Percentiles rank a stretch among this genome's conserved stretches.
These are phyloP conservation scores for Exophiala spinifera DNA, from an alignment of 2,329 filamentous ascomycete species.

Conservation along the genomic window DNA sequence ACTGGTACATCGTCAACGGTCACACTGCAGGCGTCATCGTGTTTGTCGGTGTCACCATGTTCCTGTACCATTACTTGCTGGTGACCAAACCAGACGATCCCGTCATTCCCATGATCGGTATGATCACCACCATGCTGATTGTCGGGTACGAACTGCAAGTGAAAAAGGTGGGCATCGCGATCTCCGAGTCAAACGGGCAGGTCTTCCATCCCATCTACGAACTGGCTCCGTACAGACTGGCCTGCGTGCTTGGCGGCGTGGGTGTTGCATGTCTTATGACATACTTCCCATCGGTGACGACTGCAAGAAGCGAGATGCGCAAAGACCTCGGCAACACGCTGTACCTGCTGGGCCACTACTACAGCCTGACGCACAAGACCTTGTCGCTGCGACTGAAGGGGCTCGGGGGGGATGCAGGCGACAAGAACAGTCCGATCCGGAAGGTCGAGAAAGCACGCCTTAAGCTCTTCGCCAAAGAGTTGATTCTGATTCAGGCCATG, in stretches of 20 bases:
- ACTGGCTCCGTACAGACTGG: slow-evolving; percentile 69
- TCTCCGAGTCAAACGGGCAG: slow-evolving; percentile 62
- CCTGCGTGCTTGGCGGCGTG: slow-evolving; percentile 64
- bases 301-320: slow-evolving; percentile 67
- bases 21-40: slow-evolving; percentile 64
- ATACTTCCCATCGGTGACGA: slow-evolving; percentile 69
- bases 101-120: slow-evolving; percentile 58
- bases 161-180: slow-evolving; percentile 58
- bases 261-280: slow-evolving; percentile 75
- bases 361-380: slow-evolving; percentile 68
- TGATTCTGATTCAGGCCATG: slow-evolving; percentile 63
- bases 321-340: slow-evolving; percentile 66
- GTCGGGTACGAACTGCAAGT: slow-evolving; percentile 74
- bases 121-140: slow-evolving; percentile 60
- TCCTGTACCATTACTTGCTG: slow-evolving; percentile 59
- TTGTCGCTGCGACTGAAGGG: slow-evolving; percentile 58
- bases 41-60: slow-evolving; percentile 37
- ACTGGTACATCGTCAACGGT: slow-evolving; percentile 73
- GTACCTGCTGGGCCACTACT: slow-evolving; percentile 72
- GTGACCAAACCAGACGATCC: slow-evolving; percentile 66
- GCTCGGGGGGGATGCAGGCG: slow-evolving; percentile 8
- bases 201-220: slow-evolving; percentile 67
- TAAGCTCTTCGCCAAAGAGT: slow-evolving; percentile 66
- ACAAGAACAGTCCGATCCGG: slow-evolving; percentile 38
- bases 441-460: slow-evolving; percentile 56